Base-by-base conservation (phyloP, 768 basidiomycete species). In the Trametes meyenii region DNA sequence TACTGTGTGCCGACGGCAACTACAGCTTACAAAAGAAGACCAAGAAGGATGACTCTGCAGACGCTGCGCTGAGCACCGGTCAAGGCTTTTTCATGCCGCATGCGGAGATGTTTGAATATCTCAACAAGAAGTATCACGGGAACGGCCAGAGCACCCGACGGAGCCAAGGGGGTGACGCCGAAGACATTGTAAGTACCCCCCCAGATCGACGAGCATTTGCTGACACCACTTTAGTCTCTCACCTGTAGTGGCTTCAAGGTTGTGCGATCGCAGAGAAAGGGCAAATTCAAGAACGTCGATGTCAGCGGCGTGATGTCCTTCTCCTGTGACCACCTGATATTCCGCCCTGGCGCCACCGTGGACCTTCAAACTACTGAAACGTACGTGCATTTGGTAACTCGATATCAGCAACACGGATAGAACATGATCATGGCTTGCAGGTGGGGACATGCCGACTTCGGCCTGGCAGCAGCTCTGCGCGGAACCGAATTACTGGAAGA, bases 201-300 rank as follows among this genome's bases (percentile, higher is more conserved):
- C 7, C 19, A 17, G 23, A 44, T 16, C 38, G 53, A 3, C 12
- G 24, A 16, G 14, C 29, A n/a, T 26, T 53, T 10, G 26, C 39
- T 14, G 21, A 53, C n/a, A 3, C 7, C 16, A 13, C n/a, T 44
- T 21, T 43, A 55, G 53, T 13, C 19, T 24, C 12, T 21, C 26
- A 55, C 29, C 2, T 55, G 54, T 33, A 46, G 29, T 13, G 54
- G 54, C 29, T 45, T 55, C 43, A 42, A 45, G 43, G 33, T 55
- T 2, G 2, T 21, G 2, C 23, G 43, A 13, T 7, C 54, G 1
- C 38, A 43, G n/a, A 26, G 54, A 2, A 3, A 26, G 5, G 43
- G 54, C 29, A 55, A 55, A 19, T 55, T 55, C 43, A 17, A 24
- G 16, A 11, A 3, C 10, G 19, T 55, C 1, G n/a, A 42, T 5